Evolutionary conservation across 2,329 filamentous ascomycete species (phyloP), one percentile per base, ranked within the genome.

Genomic region (Xylariaceae sp.): DNA sequence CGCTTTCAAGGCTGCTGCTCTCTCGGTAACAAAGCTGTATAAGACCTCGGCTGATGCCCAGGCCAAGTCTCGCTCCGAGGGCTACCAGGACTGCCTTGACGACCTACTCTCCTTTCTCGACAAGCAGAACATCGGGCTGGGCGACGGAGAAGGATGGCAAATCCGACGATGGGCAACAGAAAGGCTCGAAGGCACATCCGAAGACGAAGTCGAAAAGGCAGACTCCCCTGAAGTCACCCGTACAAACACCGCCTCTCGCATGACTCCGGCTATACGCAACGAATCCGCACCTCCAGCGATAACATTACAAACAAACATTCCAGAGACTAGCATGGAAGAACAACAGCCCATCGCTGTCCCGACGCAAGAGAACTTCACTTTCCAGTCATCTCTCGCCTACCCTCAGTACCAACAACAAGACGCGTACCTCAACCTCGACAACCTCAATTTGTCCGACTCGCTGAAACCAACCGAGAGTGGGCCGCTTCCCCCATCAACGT

Each of bases 11-110:
- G 84, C 87, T 14, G 94, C 94, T 32, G 94, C 94, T 17, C 78
- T 96, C 32, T 95, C 90, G 6, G 91, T 97, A 48, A 97, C 94
- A 42, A 96, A 95, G 64, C 83, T 99, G 12, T 97, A 97, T 75
- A 96, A 96, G 71, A 91, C 86, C 36, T 92, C 92, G 3, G 86
- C 89, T 11, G 77, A 83, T 31, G 87, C 89, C 43, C 85, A 94
- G 66, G 78, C 85, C 44, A 85, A 85, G 62, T 84, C 90, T 42
- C 83, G 89, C 44, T 73, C 81, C 44, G 86, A 91, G 36, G 94
- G 94, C 22, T 97, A 96, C 62, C 91, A 96, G 67, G 91, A 97
- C 65, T 95, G 91, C 35, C 75, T 99, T 35, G 90, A 96, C 56
- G 92, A 97, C 58, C 75, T 99, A 5, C 73, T 96, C n/a, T 71